Evolutionary conservation across 1,139 yeast genomes (phyloP), one percentile per base, ranked within the genome.

Genomic region (Hansenula anomala): DNA sequence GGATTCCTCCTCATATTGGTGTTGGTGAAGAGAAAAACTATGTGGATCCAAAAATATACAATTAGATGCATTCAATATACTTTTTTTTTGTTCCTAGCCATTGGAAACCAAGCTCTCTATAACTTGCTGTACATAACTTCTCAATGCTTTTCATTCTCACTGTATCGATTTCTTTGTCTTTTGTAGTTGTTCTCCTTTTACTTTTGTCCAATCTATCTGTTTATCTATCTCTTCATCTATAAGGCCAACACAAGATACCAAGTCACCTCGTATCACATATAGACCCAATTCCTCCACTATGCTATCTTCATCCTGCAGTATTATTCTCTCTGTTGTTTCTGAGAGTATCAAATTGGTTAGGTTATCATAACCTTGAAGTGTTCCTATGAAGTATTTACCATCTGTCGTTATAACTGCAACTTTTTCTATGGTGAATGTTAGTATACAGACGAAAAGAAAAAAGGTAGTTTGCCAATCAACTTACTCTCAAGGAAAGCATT

Each of bases 401-500:
- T 87, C 96, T 3, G 94, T 76, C n/a, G 95, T 83, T 39, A 90
- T 70, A 12, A 89, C 75, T 40, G 84, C 73, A 12, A 89, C 90
- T 39, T 42, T 43, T 36, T 49, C 57, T 53, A 34, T 4, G 8
- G 15, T 14, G 5, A 23, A 8, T 11, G 46, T 44, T 43, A 47
- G 48, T 44, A 41, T 20, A 11, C 3, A 10, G 19, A 7, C 33
- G 13, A 6, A 6, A 30, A 37, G 20, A 12, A 8, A 5, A n/a
- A 12, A 15, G 6, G 3, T 13, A 11, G 16, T 2, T 8, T 2
- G 6, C 11, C 10, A 18, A 10, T 3, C 19, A 14, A 39, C 51
- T n/a, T 28, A 54, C 58, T 47, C 34, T 52, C 45, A 6, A 52
- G 36, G 26, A 41, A 54, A 23, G 43, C 48, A 36, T 45, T 52